phyloP scores from a whole-genome alignment of 2,329 filamentous ascomycete genomes.

The Phyllosticta ampelicida region DNA sequence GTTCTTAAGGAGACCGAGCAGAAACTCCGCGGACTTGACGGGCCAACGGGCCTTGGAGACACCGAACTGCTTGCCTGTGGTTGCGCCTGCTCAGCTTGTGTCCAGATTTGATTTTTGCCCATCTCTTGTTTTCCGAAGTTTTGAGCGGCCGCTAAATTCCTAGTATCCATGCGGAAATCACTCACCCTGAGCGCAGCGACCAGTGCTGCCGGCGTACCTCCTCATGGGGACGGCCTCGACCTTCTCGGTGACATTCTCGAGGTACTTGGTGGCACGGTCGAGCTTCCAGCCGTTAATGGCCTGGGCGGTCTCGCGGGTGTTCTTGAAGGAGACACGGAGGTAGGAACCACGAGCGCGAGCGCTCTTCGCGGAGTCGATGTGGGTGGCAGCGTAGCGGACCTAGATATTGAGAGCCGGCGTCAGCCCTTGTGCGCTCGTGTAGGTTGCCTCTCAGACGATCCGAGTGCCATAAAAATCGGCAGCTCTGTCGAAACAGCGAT shows the following conservation, averaged over 20 bases:
- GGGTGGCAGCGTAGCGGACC: constrained; percentile 93
- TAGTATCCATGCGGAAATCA: constrained; percentile 17
- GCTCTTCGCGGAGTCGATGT: constrained; percentile 82
- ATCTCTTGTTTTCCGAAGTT: not conserved
- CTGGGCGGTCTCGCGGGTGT: constrained; percentile 98
- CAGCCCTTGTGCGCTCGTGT: constrained; percentile 1
- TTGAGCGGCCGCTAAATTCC: not conserved
- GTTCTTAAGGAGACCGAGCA: constrained; percentile 72
- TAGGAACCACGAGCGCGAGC: constrained; percentile 97
- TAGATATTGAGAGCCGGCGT: constrained; percentile 27
- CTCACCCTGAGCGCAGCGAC: constrained; percentile 96
- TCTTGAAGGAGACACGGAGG: constrained; percentile 99
- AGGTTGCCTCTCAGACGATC: not conserved
- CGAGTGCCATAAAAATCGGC: not conserved
- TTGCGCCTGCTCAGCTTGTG: constrained; percentile 16
- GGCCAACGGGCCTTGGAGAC: constrained; percentile 98
- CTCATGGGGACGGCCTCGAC: constrained; percentile 97
- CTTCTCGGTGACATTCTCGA: constrained; percentile 96
- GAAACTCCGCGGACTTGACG: constrained; percentile 97
- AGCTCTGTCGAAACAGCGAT: constrained; percentile 1
- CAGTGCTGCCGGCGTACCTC: constrained; percentile 91
- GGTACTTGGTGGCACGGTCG: constrained; percentile 87
- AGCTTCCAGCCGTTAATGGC: constrained; percentile 99
- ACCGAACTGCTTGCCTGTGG: constrained; percentile 92
- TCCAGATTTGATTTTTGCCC: not conserved